These are phyloP conservation scores for Heliosperma pusillum DNA, from an alignment of 148 eudicot species.

Conservation along the genomic window DNA sequence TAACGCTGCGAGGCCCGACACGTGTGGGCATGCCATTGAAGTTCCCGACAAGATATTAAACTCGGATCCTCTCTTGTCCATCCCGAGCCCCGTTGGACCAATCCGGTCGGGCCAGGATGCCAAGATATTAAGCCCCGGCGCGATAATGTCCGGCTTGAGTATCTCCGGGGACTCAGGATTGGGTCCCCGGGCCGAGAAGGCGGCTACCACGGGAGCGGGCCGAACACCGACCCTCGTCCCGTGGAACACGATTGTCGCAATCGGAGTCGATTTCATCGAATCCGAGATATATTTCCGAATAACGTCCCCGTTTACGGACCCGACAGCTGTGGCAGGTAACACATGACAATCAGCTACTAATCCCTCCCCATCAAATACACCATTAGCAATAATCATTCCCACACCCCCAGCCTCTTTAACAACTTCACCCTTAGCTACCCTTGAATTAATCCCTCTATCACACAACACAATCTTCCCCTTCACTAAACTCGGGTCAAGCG, in stretches of 20 bases:
- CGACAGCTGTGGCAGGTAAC: conserved; percentile 75
- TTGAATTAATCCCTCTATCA: conserved; percentile 85
- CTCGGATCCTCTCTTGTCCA: conserved; percentile 59
- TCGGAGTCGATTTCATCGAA: conserved; percentile 29
- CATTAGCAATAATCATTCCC: conserved; percentile 89
- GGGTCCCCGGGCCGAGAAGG: conserved; percentile 91
- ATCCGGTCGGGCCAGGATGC: conserved; percentile 78
- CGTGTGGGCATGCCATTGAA: conserved; percentile 97
- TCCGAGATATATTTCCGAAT: conserved; percentile 59
- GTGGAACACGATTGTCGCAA: conserved; percentile 60
- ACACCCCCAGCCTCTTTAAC: conserved; percentile 76
- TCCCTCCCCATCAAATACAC: conserved; percentile 89
- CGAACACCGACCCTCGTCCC: conserved; percentile 66
- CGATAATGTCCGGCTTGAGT: conserved; percentile 83
- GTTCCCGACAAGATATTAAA: conserved; percentile 91
- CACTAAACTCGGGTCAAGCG: conserved; percentile 49
- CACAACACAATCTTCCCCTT: conserved; percentile 80
- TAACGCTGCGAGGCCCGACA: conserved; percentile 77
- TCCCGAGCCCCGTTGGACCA: conserved; percentile 66
- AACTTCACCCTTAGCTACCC: conserved; percentile 78
- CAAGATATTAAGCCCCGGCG: conserved; percentile 85
- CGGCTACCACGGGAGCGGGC: conserved; percentile 89
- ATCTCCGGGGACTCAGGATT: conserved; percentile 79
- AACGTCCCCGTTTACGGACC: conserved; percentile 56
- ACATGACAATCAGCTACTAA: conserved; percentile 96